Evolutionary conservation across 192 early-diverging fungal species (phyloP).

Genomic region (Lobosporangium transversale): DNA sequence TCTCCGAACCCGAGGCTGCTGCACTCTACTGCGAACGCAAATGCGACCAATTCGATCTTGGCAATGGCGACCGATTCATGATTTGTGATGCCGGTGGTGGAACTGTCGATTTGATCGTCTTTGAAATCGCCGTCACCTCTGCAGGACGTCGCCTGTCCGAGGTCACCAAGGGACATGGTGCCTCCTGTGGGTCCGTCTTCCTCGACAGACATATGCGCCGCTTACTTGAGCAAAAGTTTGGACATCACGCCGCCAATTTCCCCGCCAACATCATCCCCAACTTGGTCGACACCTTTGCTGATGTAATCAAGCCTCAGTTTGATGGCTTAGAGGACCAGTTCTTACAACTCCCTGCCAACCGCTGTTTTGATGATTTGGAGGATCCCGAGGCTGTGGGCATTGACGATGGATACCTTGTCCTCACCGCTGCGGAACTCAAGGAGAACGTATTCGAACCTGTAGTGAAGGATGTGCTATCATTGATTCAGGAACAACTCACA

Average conservation of each 20-base stretch:
- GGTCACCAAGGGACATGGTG: conserved; percentile 58
- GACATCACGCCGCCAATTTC: conserved; percentile 52
- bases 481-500: conserved; percentile 57
- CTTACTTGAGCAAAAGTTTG: conserved; percentile 51
- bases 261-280: conserved; percentile 53
- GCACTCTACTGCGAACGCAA: conserved; percentile 59
- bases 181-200: conserved; percentile 59
- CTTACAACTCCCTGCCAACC: conserved; percentile 53
- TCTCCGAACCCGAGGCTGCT: conserved; percentile 59
- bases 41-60: conserved; percentile 56
- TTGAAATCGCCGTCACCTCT: conserved; percentile 56
- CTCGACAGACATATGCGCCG: conserved; percentile 56
- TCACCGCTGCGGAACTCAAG: conserved; percentile 53
- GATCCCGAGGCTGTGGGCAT: conserved; percentile 43
- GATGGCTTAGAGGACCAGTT: conserved; percentile 61
- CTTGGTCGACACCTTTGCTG: conserved; percentile 57
- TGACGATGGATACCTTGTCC: conserved; percentile 55
- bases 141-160: conserved; percentile 53
- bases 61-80: conserved; percentile 54
- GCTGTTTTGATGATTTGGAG: conserved; percentile 40
- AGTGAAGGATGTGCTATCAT: conserved; percentile 37
- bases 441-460: conserved; percentile 63
- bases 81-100: conserved; percentile 65
- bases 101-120: conserved; percentile 63
- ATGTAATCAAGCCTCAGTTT: conserved; percentile 57